Evolutionary conservation across 805 yeast species (phyloP).

Genomic region (Groenewaldozyma tartarivorans): DNA sequence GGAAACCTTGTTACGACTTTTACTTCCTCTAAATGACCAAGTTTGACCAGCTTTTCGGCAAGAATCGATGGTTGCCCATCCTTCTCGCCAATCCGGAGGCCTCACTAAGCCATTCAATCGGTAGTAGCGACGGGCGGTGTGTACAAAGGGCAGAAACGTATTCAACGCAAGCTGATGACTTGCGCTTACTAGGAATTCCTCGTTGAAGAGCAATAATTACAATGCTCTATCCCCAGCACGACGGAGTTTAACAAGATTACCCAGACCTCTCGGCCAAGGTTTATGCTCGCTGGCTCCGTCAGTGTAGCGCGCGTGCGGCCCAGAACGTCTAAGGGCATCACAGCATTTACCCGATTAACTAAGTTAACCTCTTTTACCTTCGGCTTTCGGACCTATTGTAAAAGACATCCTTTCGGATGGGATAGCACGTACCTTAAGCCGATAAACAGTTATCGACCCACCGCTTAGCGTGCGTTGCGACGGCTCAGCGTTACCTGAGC

Average conservation of each 20-base stretch:
- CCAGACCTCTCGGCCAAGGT: slow-evolving; percentile 35
- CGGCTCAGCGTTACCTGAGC: too few relatives aligned
- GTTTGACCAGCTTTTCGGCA: slow-evolving; percentile 33
- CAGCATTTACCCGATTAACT: slow-evolving; percentile 19
- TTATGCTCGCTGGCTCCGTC: slow-evolving; percentile 37
- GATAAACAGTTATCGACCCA: too few relatives aligned
- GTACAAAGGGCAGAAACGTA: slow-evolving; percentile 40
- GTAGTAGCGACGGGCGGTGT: slow-evolving; percentile 37
- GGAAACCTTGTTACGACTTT: slow-evolving; percentile 37
- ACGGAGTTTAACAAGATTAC: slow-evolving; percentile 32
- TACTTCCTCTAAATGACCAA: slow-evolving; percentile 39
- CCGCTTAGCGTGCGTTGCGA: too few relatives aligned
- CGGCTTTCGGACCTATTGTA: background rate
- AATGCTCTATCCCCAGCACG: slow-evolving; percentile 32
- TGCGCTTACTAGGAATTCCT: slow-evolving; percentile 40
- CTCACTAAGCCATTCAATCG: slow-evolving; percentile 38
- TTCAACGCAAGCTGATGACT: slow-evolving; percentile 38
- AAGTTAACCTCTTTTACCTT: background rate
- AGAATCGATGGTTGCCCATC: slow-evolving; percentile 30
- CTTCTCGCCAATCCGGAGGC: background rate
- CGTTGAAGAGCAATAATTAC: slow-evolving; percentile 38
- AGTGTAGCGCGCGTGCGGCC: slow-evolving; percentile 42
- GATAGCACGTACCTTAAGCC: background rate
- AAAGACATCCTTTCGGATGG: background rate
- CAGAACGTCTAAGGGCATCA: slow-evolving; percentile 40